Evolutionary conservation across 1,284 basidiomycete species (phyloP).

Genomic region (Anthracocystis panici-leucophaei): DNA sequence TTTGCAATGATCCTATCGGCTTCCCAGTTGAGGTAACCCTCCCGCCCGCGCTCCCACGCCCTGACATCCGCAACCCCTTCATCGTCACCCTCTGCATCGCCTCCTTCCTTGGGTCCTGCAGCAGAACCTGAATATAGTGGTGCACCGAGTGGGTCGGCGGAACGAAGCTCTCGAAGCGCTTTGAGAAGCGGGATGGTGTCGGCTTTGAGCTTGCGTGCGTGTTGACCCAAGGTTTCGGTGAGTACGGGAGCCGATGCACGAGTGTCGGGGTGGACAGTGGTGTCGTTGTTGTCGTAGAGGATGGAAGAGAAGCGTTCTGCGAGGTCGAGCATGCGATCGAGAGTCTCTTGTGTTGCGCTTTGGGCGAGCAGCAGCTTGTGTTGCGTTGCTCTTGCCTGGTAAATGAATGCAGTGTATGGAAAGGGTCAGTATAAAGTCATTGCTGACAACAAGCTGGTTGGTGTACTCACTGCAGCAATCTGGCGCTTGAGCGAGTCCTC

Average conservation of each 20-base stretch:
- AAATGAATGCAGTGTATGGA: no score
- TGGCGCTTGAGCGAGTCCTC: slow-evolving; percentile 53
- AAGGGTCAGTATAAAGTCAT: no score
- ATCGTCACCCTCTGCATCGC: slow-evolving; percentile 14
- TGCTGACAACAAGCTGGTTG: no score
- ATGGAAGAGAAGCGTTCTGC: slow-evolving; percentile 36
- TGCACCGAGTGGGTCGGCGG: slow-evolving; percentile 52
- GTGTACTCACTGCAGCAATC: slow-evolving; percentile 28
- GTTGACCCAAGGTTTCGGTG: slow-evolving; percentile 31
- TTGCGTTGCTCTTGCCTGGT: slow-evolving; percentile 31
- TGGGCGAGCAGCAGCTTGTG: slow-evolving; percentile 46
- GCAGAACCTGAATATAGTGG: slow-evolving; percentile 30
- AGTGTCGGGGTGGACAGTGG: neutral
- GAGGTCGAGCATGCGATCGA: slow-evolving; percentile 31
- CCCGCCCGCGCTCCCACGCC: slow-evolving; percentile 57
- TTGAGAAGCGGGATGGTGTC: slow-evolving; percentile 48
- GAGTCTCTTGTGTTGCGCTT: slow-evolving; percentile 26
- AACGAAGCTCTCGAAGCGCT: slow-evolving; percentile 46
- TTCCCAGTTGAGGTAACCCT: slow-evolving; percentile 64
- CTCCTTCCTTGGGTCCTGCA: slow-evolving; percentile 4
- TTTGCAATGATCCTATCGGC: slow-evolving; percentile 58
- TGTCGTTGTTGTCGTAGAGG: slow-evolving; percentile 13
- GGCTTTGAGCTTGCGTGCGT: slow-evolving; percentile 48
- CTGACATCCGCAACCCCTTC: slow-evolving; percentile 29
- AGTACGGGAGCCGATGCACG: slow-evolving; percentile 16